Percentiles rank a stretch among this genome's conserved stretches.
phyloP scores from a whole-genome alignment of 2,329 filamentous ascomycete genomes.

The Grosmannia huntii region DNA sequence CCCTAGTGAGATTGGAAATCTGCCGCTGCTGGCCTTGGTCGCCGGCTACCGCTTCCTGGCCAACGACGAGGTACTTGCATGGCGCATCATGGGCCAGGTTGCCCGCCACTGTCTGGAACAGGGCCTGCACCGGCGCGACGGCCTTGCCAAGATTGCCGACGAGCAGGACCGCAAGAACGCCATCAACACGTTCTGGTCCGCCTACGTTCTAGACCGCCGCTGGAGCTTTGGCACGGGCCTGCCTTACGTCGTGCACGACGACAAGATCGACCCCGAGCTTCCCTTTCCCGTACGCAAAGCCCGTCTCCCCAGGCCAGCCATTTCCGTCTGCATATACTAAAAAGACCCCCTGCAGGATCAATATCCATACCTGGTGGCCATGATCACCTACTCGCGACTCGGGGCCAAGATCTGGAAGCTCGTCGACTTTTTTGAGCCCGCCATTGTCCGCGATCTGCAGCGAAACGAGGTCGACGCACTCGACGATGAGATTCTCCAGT shows the following conservation, averaged over 20 bases:
- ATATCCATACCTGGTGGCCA: constrained; percentile 62
- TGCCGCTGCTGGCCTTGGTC: constrained; percentile 39
- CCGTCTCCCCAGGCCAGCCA: background rate
- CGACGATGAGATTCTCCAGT: constrained; percentile 73
- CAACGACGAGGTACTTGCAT: constrained; percentile 75
- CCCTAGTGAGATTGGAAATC: constrained; percentile 29
- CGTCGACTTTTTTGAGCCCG: constrained; percentile 53
- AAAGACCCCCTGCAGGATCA: constrained; percentile 24
- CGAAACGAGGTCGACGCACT: constrained; percentile 66
- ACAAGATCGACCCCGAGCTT: constrained; percentile 34
- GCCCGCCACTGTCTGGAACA: constrained; percentile 38
- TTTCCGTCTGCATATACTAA: constrained; percentile 52
- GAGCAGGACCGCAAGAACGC: constrained; percentile 18
- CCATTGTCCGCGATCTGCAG: constrained; percentile 49
- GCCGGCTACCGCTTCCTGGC: constrained; percentile 68
- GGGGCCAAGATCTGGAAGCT: constrained; percentile 79
- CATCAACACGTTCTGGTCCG: constrained; percentile 33
- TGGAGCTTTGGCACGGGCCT: constrained; percentile 39
- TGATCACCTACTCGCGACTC: constrained; percentile 75
- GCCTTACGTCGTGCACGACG: constrained; percentile 33
- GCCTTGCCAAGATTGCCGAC: constrained; percentile 25
- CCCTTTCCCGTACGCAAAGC: constrained; percentile 34
- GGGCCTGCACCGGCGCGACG: constrained; percentile 38
- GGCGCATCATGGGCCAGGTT: constrained; percentile 76
- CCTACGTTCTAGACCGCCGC: constrained; percentile 36